Base-by-base conservation (phyloP, 2,329 filamentous ascomycete species). In the Mollisiaceae sp. region DNA sequence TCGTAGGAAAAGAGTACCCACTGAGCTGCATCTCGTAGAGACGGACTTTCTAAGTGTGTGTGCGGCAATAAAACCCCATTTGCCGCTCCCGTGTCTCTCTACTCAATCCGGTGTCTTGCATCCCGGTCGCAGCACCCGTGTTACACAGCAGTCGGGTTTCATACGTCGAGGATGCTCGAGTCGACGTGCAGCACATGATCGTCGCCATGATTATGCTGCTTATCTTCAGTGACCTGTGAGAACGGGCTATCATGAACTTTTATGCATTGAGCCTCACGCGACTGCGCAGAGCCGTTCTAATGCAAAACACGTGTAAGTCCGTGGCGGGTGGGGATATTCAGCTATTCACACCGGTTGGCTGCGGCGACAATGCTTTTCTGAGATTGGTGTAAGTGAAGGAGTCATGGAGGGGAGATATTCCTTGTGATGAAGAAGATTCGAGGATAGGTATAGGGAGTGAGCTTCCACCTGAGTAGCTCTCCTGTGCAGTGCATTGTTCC, bases 31-130 rank as follows among this genome's bases (percentile, higher is more conserved):
- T 50, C 45, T 2, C 5, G 41, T 15, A 15, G 41, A n/a, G 15
- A 43, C n/a, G 14, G 41, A n/a, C 41, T 50, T 50, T 20, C 45
- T 50, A n/a, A 6, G 45, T 50, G 45, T 22, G 45, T 50, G 45
- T 50, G 20, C 45, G 45, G 45, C 45, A 50, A 50, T n/a, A 50
- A 20, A 47, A n/a, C 24, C n/a, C 20, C 9, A n/a, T n/a, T 50
- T 50, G 45, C n/a, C n/a, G 45, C n/a, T 12, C 14, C 45, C 4
- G 20, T n/a, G n/a, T 50, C n/a, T 50, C 45, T 50, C 2, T 43
- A 18, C 41, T 43, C 14, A 43, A 43, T 43, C 41, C 41, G 41
- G 41, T n/a, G n/a, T 43, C 41, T n/a, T 43, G 41, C 41, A 43
- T 43, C 41, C 41, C 15, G 15, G n/a, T n/a, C n/a, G 41, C 41